Conservation (phyloP, 169 alveolate species). For the Plasmodium sp. region DNA sequence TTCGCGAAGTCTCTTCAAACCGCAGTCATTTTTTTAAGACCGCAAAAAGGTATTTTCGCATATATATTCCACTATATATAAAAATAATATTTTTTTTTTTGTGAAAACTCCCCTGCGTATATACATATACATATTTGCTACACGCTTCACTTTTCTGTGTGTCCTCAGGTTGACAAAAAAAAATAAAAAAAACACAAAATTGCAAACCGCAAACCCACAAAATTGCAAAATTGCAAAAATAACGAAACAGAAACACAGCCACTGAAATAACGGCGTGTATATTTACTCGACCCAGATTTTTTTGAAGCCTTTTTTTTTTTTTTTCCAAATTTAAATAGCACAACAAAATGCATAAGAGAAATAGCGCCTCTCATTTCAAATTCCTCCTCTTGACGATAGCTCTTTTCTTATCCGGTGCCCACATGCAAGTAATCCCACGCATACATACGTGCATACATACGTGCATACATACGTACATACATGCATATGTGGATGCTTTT, state of each 20-base stretch:
- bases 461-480: neutral
- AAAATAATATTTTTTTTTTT: neutral
- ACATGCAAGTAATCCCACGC: neutral
- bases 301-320: neutral
- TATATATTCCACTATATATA: neutral
- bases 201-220: neutral
- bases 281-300: neutral
- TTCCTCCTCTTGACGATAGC: slow-evolving; percentile 10
- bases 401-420: neutral
- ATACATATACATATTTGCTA: neutral
- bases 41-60: neutral
- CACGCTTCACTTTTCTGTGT: neutral
- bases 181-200: neutral
- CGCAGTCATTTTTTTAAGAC: neutral
- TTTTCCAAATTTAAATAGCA: neutral
- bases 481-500: neutral
- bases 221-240: neutral
- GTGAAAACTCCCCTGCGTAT: neutral
- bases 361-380: neutral
- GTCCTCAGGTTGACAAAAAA: neutral
- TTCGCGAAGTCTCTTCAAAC: neutral
- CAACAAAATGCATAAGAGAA: slow-evolving; percentile 11
- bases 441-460: neutral
- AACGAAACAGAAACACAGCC: neutral
- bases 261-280: neutral